Evolutionary conservation across 1,284 basidiomycete genomes (phyloP).

Genomic region (Malassezia psittaci): DNA sequence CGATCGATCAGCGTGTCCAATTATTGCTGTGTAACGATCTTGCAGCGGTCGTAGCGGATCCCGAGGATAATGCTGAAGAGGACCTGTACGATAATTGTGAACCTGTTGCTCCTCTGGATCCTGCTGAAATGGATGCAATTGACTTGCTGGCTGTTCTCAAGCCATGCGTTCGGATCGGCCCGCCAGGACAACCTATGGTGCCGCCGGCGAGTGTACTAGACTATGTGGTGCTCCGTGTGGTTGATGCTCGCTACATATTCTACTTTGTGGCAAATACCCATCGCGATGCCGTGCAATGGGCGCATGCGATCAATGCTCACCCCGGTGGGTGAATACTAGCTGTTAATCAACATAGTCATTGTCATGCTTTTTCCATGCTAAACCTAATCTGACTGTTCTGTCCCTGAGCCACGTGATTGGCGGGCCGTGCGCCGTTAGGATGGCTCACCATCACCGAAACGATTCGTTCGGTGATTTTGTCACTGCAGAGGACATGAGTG

Average conservation of each 20-base stretch:
- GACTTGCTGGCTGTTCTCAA: conserved; percentile 14
- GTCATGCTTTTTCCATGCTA: not conserved
- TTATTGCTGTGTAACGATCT: conserved; percentile 78
- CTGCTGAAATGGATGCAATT: not conserved
- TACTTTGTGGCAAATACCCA: conserved; percentile 25
- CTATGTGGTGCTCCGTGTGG: conserved; percentile 24
- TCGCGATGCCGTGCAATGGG: conserved; percentile 27
- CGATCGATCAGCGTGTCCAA: conserved; percentile 26
- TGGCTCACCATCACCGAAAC: not conserved
- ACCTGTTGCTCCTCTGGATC: not conserved
- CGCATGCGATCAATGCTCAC: conserved; percentile 29
- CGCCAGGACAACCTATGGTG: conserved; percentile 5
- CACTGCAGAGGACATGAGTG: not conserved
- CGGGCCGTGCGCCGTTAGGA: conserved; percentile 1
- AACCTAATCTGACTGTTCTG: not conserved
- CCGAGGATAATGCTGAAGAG: conserved; percentile 32
- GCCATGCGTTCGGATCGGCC: not conserved
- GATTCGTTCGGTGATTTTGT: conserved; percentile 18
- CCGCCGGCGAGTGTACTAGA: conserved; percentile 25
- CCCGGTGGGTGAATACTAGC: not conserved
- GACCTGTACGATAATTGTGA: conserved; percentile 56
- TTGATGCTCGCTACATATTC: conserved; percentile 26
- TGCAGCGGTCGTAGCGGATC: conserved; percentile 76
- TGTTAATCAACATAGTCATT: too few relatives aligned
- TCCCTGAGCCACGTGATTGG: too few relatives aligned